Base-by-base conservation (phyloP, 495 filamentous ascomycete species). In the Aspergillus taichungensis region DNA sequence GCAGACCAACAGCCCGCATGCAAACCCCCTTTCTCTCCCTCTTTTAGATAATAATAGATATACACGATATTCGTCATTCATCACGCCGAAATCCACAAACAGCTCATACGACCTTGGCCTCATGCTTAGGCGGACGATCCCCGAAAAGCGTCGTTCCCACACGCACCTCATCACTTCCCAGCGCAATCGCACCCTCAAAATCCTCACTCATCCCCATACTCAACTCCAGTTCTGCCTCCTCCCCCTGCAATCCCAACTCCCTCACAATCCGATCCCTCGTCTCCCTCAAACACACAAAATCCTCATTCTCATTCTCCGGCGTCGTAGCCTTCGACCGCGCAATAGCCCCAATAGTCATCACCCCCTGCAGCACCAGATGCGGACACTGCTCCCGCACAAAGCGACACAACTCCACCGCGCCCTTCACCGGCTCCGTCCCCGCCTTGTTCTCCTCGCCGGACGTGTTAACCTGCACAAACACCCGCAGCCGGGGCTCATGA, bases 311-410 rank as follows among this genome's bases (percentile, higher is more conserved):
- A 13, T 70, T 78, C 48, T 87, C 91, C 6, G 75, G 54, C 14
- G 78, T 82, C 8, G 78, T 80, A 3, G 73, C 85, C 53, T 77
- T 70, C 24, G 83, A 88, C 45, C 90, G 65, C 40, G 87, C 90
- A 57, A 98, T 92, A 12, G 88, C 88, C 1, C 92, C 92, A 55
- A 98, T 97, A 1, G 92, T 98, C 92, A 98, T 98, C 5, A 98
- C 58, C 0, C 92, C 92, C 43, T 84, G 72, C 13, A 98, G 59
- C 34, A 76, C 67, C 29, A 98, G 64, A 59, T 82, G 73, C 3
- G 83, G 81, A 67, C 90, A 95, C 31, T 75, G 61, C 14, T 82
- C 73, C 6, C 72, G 63, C 35, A 95, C 77, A 58, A 83, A 76
- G 24, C 67, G 67, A 57, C 82, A 87, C 30, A 98, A 66, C 3